Conservation (phyloP, 1,139 yeast genomes). For the Wickerhamomyces sp. region DNA sequence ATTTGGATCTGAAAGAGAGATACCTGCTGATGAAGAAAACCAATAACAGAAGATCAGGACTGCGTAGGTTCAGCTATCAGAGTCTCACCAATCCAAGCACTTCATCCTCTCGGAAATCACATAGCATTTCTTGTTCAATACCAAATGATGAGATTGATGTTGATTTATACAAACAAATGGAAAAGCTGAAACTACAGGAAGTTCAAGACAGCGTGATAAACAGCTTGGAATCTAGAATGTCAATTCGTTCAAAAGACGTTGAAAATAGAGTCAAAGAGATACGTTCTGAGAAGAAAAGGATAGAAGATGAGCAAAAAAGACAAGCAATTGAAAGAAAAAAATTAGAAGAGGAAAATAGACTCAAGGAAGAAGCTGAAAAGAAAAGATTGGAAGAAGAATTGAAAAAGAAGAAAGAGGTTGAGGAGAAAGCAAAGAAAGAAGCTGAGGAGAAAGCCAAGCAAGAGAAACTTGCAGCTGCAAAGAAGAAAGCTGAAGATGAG, state of each 20-base stretch:
- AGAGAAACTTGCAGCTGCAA: conserved; percentile 12
- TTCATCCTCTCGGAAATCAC: neutral
- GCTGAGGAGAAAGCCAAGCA: conserved; percentile 14
- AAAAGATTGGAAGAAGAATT: conserved; percentile 18
- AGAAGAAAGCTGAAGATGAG: conserved; percentile 11
- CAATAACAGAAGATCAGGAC: neutral
- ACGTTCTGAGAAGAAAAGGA: conserved; percentile 20
- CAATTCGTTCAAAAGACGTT: conserved; percentile 18
- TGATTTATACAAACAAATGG: neutral
- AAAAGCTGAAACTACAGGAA: neutral
- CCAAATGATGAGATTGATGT: neutral
- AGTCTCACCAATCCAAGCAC: neutral
- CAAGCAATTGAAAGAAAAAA: conserved; percentile 19
- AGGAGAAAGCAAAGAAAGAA: conserved; percentile 18
- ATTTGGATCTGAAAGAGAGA: conserved; percentile 21
- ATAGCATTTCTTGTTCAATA: neutral
- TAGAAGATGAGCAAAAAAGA: conserved; percentile 18
- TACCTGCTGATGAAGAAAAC: conserved; percentile 9
- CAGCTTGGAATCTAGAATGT: conserved; percentile 12
- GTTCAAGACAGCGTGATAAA: conserved; percentile 7
- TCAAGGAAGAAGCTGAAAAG: conserved; percentile 18
- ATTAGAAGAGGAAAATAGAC: conserved; percentile 18
- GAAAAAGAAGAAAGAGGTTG: conserved; percentile 16
- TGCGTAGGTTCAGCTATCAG: conserved; percentile 1
- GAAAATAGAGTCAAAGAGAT: conserved; percentile 17